Evolutionary conservation across 176 grass and related monocot species (phyloP).

Genomic region (Saccharum spontaneum): DNA sequence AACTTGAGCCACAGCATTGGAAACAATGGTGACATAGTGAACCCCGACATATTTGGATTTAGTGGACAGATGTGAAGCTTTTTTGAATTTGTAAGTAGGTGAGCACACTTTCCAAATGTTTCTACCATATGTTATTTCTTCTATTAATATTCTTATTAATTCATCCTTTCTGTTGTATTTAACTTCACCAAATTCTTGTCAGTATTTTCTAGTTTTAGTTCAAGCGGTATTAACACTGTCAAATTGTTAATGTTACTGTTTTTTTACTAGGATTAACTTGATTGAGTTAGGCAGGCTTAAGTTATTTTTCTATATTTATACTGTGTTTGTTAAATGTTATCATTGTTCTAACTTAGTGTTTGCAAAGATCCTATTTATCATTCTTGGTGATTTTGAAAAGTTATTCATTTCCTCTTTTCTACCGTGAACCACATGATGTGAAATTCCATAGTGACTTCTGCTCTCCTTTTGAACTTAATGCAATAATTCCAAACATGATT

Average conservation of each 20-base stretch:
- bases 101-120: slow-evolving; percentile 23
- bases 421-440: neutral
- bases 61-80: slow-evolving; percentile 71
- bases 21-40: slow-evolving; percentile 68
- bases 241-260: slow-evolving; percentile 18
- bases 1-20: slow-evolving; percentile 65
- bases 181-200: neutral
- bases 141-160: neutral
- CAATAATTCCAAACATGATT: neutral
- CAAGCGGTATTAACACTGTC: neutral
- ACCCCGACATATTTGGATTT: slow-evolving; percentile 68
- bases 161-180: neutral
- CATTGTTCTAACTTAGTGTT: slow-evolving; percentile 7
- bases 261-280: neutral
- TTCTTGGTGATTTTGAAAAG: neutral
- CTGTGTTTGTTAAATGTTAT: neutral
- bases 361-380: neutral
- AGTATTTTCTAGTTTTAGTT: neutral
- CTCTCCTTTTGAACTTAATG: neutral
- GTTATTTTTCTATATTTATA: slow-evolving; percentile 1
- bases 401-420: neutral
- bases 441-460: neutral
- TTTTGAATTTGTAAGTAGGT: slow-evolving; percentile 68
- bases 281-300: neutral
- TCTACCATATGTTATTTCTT: slow-evolving; percentile 4